Evolutionary conservation across 768 basidiomycete species (phyloP), one percentile per base, ranked within the genome.

Genomic region (Pholiota molesta): DNA sequence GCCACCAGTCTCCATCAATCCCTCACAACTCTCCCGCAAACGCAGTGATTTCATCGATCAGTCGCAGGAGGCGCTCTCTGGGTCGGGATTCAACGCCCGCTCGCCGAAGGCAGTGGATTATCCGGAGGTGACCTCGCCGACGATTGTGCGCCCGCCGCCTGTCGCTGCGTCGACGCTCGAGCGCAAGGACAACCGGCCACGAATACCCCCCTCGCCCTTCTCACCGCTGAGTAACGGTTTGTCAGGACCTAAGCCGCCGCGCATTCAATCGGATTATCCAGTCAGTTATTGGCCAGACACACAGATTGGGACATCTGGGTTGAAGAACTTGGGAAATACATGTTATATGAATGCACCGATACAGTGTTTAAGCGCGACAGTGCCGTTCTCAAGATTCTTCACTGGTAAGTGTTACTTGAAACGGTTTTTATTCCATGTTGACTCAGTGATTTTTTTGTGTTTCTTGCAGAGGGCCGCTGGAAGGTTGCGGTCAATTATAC

Each of bases 261-360:
- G 85, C 26, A 90, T 92, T 64, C 74, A 76, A 29, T 88, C 86
- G n/a, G 87, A 90, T 51, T 95, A 92, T 71, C 90, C 92, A 4
- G 88, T 94, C 21, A 81, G 81, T 5, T 96, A 91, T 73, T 98
- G 95, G 95, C 75, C 82, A 14, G 92, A 95, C 71, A 79, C 86
- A 42, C 85, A 89, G 63, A 87, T 95, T 57, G 90, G 89, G 23
- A 87, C 87, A 19, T 87, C 89, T 0, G 97, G 97, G 3, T 74
- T 99, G 71, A 96, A 96, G 84, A 99, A 99, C 72, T 71, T 99
- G 62, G 90, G 92, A 17, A 99, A 98, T 73, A 99, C 97, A 8
- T 99, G 97, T 74, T 99, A 99, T 72, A 99, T 99, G 95, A 99
- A 99, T 73, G 93, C 97, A 31, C 95, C 95, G 6, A 86, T 99